Percentiles rank a stretch among this genome's conserved stretches.
These are phyloP conservation scores for Candida albicans DNA, from an alignment of 1,139 yeast species.

Conservation along the genomic window DNA sequence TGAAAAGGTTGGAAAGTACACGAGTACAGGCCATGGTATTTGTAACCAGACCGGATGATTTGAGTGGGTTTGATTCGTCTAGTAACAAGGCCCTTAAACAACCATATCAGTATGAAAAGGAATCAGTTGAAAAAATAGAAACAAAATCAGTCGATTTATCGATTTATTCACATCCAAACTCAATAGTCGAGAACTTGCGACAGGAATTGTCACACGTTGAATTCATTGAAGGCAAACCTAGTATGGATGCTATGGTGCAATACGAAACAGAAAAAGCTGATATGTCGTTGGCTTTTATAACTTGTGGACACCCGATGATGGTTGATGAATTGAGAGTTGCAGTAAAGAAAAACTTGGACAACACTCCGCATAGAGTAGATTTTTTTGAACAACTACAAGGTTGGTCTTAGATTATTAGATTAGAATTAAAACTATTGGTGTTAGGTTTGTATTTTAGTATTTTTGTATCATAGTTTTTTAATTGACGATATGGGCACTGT, in stretches of 20 bases:
- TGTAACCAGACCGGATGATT: constrained; percentile 27
- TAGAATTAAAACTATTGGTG: too few species aligned
- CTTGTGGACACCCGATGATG: constrained; percentile 41
- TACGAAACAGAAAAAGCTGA: constrained; percentile 23
- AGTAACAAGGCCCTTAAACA: not conserved
- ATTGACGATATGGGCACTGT: too few species aligned
- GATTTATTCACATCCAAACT: constrained; percentile 4
- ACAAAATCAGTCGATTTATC: constrained; percentile 7
- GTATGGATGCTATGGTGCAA: constrained; percentile 22
- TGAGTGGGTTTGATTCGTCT: constrained; percentile 5
- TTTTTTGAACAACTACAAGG: constrained; percentile 31
- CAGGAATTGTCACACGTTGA: constrained; percentile 21
- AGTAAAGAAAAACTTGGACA: constrained; percentile 22
- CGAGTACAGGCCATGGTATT: constrained; percentile 30
- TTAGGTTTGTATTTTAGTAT: too few species aligned
- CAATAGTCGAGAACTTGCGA: constrained; percentile 5
- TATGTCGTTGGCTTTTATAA: constrained; percentile 33
- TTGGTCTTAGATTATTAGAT: constrained; percentile 22
- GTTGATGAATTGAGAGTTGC: constrained; percentile 31
- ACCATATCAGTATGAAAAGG: constrained; percentile 2
- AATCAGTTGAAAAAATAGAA: constrained; percentile 17
- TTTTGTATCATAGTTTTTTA: too few species aligned
- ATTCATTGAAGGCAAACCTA: constrained; percentile 32
- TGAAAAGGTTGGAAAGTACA: constrained; percentile 23
- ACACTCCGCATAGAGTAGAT: constrained; percentile 24